phyloP scores from a whole-genome alignment of 2,329 filamentous ascomycete genomes.

The Teratosphaeriaceae sp. region DNA sequence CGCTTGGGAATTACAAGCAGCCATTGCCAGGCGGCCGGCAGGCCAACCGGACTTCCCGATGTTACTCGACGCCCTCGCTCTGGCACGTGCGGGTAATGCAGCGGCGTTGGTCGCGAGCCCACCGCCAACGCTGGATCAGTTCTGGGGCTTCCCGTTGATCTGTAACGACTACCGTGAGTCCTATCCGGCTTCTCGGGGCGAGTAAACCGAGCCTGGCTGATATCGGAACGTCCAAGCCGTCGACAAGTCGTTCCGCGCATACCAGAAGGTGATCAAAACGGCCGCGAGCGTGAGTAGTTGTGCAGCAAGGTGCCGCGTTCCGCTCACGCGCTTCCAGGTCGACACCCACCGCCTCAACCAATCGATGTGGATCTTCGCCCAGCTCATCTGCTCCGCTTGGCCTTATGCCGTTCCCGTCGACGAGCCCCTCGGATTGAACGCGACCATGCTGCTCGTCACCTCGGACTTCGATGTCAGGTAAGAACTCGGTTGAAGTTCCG shows the following conservation, averaged over 20 bases:
- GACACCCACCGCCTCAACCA: conserved; percentile 2
- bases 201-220: too few species aligned
- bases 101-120: neutral
- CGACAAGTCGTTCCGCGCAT: neutral
- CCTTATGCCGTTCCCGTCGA: neutral
- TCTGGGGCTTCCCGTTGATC: neutral
- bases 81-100: neutral
- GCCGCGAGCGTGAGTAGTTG: neutral
- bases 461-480: conserved; percentile 4
- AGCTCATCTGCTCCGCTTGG: conserved; percentile 1
- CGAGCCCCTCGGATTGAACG: neutral
- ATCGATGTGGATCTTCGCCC: neutral
- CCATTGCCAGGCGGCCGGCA: neutral
- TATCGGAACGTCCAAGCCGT: neutral
- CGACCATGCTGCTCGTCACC: conserved; percentile 2
- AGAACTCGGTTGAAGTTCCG: neutral
- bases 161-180: conserved; percentile 4
- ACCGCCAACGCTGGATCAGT: neutral
- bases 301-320: too few species aligned
- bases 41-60: conserved; percentile 4
- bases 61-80: neutral
- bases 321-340: neutral
- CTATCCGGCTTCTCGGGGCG: too few species aligned
- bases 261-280: neutral
- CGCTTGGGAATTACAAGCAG: neutral